Conservation (phyloP, 768 basidiomycete genomes). For the Auriscalpium orientale region DNA sequence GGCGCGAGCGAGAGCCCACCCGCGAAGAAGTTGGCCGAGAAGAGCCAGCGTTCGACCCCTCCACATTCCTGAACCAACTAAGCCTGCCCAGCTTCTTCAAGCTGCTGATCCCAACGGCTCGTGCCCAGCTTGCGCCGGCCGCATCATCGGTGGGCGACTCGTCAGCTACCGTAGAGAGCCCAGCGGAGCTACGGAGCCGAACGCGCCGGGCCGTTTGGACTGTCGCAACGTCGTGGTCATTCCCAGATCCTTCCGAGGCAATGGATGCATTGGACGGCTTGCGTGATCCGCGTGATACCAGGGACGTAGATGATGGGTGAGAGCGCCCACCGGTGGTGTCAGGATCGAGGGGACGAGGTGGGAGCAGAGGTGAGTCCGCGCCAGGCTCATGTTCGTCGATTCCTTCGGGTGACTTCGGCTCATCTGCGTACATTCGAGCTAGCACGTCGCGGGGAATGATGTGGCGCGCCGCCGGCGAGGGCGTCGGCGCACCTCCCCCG, state of each 20-base stretch:
- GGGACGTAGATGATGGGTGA: background rate
- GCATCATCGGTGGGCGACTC: conserved; percentile 8
- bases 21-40: background rate
- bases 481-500: background rate
- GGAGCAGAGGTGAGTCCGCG: conserved; percentile 9
- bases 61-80: background rate
- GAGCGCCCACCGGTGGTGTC: background rate
- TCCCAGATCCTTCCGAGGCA: conserved; percentile 25
- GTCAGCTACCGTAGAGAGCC: conserved; percentile 5
- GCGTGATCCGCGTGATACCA: background rate
- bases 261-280: conserved; percentile 12
- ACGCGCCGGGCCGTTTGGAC: conserved; percentile 45
- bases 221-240: conserved; percentile 31
- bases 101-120: background rate
- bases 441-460: conserved; percentile 10
- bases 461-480: background rate
- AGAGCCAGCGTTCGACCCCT: background rate
- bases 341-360: conserved; percentile 1
- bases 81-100: background rate
- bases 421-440: background rate
- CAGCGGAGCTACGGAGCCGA: conserved; percentile 19
- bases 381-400: conserved; percentile 7
- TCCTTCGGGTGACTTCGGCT: background rate
- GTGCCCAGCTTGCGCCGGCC: conserved; percentile 17
- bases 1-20: conserved; percentile 1